phyloP scores from a whole-genome alignment of 2,329 filamentous ascomycete genomes.

The Fusarium dimerum region DNA sequence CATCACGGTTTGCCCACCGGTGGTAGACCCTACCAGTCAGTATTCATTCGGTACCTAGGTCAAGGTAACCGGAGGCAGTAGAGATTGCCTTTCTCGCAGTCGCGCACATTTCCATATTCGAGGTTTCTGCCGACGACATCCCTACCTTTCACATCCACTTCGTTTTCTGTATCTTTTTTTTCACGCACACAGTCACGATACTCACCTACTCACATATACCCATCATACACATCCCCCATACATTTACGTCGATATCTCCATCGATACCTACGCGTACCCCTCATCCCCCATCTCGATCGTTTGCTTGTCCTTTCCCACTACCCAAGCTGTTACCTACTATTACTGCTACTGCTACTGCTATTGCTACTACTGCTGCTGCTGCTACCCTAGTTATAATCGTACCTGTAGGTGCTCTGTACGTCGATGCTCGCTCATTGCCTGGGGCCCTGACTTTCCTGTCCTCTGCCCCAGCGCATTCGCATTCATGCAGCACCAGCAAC shows the following conservation, averaged over 20 bases:
- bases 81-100: too few species aligned
- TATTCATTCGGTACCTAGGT: too few species aligned
- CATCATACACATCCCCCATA: constrained; percentile 5
- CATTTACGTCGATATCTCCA: constrained; percentile 2
- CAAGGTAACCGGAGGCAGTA: too few species aligned
- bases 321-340: constrained; percentile 25
- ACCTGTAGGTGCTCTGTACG: background rate
- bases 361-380: too few species aligned
- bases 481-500: constrained; percentile 31
- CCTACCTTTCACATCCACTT: too few species aligned
- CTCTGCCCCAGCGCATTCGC: constrained; percentile 31
- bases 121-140: too few species aligned
- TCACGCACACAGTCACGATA: background rate
- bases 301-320: constrained; percentile 24
- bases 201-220: background rate
- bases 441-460: constrained; percentile 28
- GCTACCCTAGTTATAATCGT: too few species aligned
- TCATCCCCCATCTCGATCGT: constrained; percentile 31
- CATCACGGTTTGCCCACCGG: background rate
- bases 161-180: too few species aligned
- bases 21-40: too few species aligned
- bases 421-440: constrained; percentile 27
- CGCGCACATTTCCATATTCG: too few species aligned
- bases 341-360: too few species aligned
- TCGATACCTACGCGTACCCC: constrained; percentile 18